Evolutionary conservation across 2,329 filamentous ascomycete genomes (phyloP), one percentile per base, ranked within the genome.

Genomic region (Diplodia scrobiculata): DNA sequence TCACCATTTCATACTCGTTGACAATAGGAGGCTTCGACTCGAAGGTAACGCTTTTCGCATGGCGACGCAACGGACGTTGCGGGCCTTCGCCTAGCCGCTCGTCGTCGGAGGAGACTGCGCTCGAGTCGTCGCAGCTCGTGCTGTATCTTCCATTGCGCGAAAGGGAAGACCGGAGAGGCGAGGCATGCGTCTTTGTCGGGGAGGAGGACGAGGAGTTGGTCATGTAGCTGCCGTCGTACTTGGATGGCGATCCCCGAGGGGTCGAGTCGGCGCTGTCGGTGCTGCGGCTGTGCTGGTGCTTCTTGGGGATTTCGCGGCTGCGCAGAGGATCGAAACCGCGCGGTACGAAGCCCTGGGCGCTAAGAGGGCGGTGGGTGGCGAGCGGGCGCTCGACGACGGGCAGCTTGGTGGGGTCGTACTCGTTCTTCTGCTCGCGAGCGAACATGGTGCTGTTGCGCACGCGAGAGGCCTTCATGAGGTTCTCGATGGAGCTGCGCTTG

Each of bases 401-500:
- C 65, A 92, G 80, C 70, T 87, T 86, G 66, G 89, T 85, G 32
- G 93, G 92, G 77, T 97, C 92, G 82, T 97, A 97, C 81, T 96
- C 91, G 77, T 92, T 87, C 80, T 93, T 93, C 75, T 92, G 90
- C 79, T 97, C 93, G 65, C 93, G 89, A 50, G 92, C 92, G 76
- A 97, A 91, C 84, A 98, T 97, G 80, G 89, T 96, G 84, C 94
- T 97, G 82, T 97, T 98, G 84, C 94, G 97, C 73, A 99, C 95
- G 68, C 95, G 90, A 65, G 94, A 97, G 36, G 92, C 93, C 76
- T 89, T 91, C 81, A 97, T 96, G 67, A 99, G 84, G 74, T 93
- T 93, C 84, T 99, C 95, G 71, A 99, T 93, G 19, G 94, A 98
- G 53, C 91, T 91, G 75, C 94, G 90, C 67, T 87, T 89, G 25